Percentiles rank a stretch among this genome's conserved stretches.
Evolutionary conservation across 306 rosid genomes (phyloP).

Genomic region (Erythrophleum fordii): DNA sequence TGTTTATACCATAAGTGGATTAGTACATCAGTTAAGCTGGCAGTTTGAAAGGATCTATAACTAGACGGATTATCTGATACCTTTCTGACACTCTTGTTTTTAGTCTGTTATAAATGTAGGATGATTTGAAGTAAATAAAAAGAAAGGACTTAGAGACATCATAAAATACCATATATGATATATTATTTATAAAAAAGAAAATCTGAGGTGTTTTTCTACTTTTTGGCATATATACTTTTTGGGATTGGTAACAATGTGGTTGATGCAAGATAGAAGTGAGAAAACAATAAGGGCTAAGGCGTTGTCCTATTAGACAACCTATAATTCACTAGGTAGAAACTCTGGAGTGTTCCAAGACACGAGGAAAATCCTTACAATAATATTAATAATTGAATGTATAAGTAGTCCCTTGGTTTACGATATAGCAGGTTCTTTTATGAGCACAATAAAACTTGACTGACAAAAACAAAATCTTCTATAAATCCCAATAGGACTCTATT

Average conservation of each 20-base stretch:
- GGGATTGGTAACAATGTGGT: background rate
- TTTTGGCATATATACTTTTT: background rate
- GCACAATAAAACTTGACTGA: background rate
- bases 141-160: background rate
- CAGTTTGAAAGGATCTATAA: no score
- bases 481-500: background rate
- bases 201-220: background rate
- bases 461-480: background rate
- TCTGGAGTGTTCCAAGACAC: no score
- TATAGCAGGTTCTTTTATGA: background rate
- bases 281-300: background rate
- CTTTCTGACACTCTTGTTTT: no score
- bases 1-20: background rate
- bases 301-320: background rate
- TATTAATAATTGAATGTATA: no score
- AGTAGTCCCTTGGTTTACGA: background rate
- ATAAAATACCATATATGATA: background rate
- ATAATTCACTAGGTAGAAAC: no score
- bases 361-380: no score
- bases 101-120: background rate
- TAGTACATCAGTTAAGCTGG: no score
- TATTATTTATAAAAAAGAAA: background rate
- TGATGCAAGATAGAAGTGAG: background rate
- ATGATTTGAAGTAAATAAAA: background rate
- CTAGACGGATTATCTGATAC: no score